Conservation (phyloP, 345 rosid species). For the Populus tremula region DNA sequence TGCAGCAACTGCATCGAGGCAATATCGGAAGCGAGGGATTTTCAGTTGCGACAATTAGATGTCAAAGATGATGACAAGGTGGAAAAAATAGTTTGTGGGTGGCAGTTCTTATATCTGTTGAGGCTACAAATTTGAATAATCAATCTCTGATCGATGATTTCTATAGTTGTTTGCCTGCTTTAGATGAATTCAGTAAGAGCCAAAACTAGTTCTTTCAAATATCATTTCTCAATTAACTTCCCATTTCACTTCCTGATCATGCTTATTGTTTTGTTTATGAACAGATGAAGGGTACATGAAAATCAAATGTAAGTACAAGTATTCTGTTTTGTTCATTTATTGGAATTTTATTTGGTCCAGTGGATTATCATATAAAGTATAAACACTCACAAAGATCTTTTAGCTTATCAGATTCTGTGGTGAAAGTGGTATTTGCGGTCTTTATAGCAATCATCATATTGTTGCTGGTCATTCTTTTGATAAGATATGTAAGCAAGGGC, state of each 20-base stretch:
- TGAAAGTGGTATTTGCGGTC: slow-evolving; percentile 26
- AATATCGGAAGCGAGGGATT: background rate
- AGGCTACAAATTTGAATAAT: slow-evolving; percentile 24
- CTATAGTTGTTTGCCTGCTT: slow-evolving; percentile 42
- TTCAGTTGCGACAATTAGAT: background rate
- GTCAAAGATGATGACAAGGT: background rate
- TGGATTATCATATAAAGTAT: too few species aligned
- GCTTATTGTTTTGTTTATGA: slow-evolving; percentile 8
- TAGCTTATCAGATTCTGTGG: slow-evolving; percentile 33
- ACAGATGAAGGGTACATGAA: slow-evolving; percentile 44
- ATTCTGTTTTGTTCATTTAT: background rate
- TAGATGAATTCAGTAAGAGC: slow-evolving; percentile 39
- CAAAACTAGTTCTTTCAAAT: background rate
- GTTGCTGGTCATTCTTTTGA: slow-evolving; percentile 31
- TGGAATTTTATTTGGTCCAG: background rate
- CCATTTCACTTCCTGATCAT: background rate
- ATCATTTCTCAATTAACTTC: background rate
- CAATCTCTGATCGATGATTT: slow-evolving; percentile 27
- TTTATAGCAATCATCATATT: slow-evolving; percentile 23
- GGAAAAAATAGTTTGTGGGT: slow-evolving; percentile 32
- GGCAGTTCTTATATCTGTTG: slow-evolving; percentile 40
- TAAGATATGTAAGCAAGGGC: slow-evolving; percentile 31
- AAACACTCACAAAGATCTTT: slow-evolving; percentile 17
- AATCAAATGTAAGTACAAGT: slow-evolving; percentile 44
- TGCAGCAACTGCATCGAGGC: slow-evolving; percentile 35